A percentile compares a stretch with the other conserved stretches of the same genome.
Conservation (phyloP, 2,329 filamentous ascomycete genomes). For the Trichoderma atroviride region DNA sequence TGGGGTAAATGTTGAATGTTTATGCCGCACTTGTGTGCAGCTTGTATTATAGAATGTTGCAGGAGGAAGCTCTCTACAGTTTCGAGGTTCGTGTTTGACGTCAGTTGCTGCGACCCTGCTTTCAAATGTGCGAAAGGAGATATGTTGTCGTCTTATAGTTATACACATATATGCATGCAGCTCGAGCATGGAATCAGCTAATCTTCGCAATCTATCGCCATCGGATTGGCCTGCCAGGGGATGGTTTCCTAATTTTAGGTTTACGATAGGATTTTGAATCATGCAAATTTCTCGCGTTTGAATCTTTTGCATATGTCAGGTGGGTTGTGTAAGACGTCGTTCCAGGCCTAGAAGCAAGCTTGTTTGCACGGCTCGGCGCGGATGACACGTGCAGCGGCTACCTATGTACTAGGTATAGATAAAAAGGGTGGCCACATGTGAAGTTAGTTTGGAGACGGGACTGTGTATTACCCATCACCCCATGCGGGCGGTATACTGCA, state of each 20-base stretch:
- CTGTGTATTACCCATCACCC: not conserved
- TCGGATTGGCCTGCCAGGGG: not conserved
- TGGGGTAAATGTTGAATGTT: slow-evolving; percentile 45
- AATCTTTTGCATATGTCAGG: not conserved
- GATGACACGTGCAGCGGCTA: slow-evolving; percentile 7
- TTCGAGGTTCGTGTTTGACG: not conserved
- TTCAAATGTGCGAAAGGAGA: not conserved
- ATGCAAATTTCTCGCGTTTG: not conserved
- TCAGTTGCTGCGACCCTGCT: not conserved
- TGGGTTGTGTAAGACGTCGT: not conserved
- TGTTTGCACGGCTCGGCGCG: slow-evolving; percentile 24
- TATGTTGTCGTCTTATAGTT: not conserved
- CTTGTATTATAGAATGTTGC: not conserved
- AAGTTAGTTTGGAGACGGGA: not conserved
- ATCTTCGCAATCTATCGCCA: not conserved
- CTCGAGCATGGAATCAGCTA: not conserved
- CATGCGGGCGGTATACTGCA: not conserved
- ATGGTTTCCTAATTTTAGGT: not conserved
- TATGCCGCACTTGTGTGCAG: not conserved
- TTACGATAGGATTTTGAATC: not conserved
- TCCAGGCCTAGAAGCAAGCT: not conserved
- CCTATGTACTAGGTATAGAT: not conserved
- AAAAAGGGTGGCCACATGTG: not conserved
- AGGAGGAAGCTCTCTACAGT: not conserved
- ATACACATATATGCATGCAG: not conserved